phyloP scores from a whole-genome alignment of 2,329 filamentous ascomycete species.

The Aspergillus calidoustus region DNA sequence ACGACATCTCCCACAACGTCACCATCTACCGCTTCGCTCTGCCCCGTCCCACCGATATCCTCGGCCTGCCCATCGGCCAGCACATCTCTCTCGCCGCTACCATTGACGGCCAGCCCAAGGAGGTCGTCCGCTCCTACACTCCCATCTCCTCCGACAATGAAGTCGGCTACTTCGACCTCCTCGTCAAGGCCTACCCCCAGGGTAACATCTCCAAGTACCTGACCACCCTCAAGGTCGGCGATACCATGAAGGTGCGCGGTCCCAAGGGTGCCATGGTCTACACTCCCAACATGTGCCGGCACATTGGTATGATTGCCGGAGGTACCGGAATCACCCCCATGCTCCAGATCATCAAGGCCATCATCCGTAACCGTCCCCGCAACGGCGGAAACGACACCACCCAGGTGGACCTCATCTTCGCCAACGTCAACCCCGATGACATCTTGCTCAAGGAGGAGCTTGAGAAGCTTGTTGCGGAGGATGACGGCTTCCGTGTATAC shows the following conservation, averaged over 20 bases:
- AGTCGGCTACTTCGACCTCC: conserved; percentile 89
- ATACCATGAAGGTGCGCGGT: conserved; percentile 86
- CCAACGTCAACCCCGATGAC: conserved; percentile 91
- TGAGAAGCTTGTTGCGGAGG: conserved; percentile 75
- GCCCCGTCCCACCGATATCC: conserved; percentile 75
- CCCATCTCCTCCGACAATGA: conserved; percentile 89
- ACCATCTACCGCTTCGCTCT: conserved; percentile 97
- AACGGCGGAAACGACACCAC: conserved; percentile 77
- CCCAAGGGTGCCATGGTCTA: conserved; percentile 99
- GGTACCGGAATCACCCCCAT: conserved; percentile 98
- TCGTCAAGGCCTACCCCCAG: conserved; percentile 97
- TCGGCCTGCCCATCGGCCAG: conserved; percentile 96
- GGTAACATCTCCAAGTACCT: conserved; percentile 97
- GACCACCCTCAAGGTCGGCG: conserved; percentile 78
- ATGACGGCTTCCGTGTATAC: conserved; percentile 82
- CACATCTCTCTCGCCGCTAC: conserved; percentile 94
- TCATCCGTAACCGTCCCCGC: conserved; percentile 73
- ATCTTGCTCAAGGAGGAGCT: conserved; percentile 93
- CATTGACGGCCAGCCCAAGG: conserved; percentile 76
- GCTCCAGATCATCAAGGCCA: conserved; percentile 93
- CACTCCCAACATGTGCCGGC: conserved; percentile 92
- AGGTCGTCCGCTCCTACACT: conserved; percentile 89
- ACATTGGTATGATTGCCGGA: conserved; percentile 97
- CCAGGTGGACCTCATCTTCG: conserved; percentile 92
- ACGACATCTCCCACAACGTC: conserved; percentile 94